A percentile compares a stretch with the other conserved stretches of the same genome.
Conservation (phyloP, 768 basidiomycete genomes). For the Pisolithus albus region DNA sequence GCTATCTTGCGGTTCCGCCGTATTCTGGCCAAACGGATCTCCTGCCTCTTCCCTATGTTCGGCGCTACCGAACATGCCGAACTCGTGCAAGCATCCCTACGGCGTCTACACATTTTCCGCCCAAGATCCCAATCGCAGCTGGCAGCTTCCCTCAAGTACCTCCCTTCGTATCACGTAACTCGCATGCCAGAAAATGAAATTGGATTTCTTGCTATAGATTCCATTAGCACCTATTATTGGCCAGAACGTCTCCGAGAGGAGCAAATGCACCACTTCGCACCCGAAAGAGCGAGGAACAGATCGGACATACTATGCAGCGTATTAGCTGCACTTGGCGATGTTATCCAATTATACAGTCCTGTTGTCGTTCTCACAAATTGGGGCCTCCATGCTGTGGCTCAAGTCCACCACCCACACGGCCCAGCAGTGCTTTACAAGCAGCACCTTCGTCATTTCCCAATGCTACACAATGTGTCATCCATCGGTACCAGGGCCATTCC, state of each 20-base stretch:
- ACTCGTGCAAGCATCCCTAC: slow-evolving; percentile 36
- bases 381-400: slow-evolving; percentile 35
- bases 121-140: slow-evolving; percentile 65
- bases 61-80: slow-evolving; percentile 16
- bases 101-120: slow-evolving; percentile 58
- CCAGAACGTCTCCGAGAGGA: slow-evolving; percentile 60
- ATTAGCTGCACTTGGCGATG: slow-evolving; percentile 37
- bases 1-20: slow-evolving; percentile 46
- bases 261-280: slow-evolving; percentile 32
- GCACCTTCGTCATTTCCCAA: slow-evolving; percentile 44
- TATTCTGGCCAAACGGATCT: slow-evolving; percentile 45
- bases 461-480: slow-evolving; percentile 9
- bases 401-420: slow-evolving; percentile 12
- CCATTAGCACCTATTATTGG: slow-evolving; percentile 75
- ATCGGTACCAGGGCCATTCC: slow-evolving; percentile 11
- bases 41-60: slow-evolving; percentile 22
- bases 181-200: slow-evolving; percentile 49
- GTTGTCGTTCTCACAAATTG: slow-evolving; percentile 57
- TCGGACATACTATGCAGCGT: slow-evolving; percentile 38
- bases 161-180: slow-evolving; percentile 47
- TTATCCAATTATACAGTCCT: slow-evolving; percentile 45
- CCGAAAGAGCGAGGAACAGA: slow-evolving; percentile 2
- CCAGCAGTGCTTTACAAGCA: slow-evolving; percentile 37
- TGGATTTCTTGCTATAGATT: slow-evolving; percentile 67
- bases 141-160: slow-evolving; percentile 53